phyloP scores from a whole-genome alignment of 805 yeast species.

The Wickerhamomyces rabaulensis region DNA sequence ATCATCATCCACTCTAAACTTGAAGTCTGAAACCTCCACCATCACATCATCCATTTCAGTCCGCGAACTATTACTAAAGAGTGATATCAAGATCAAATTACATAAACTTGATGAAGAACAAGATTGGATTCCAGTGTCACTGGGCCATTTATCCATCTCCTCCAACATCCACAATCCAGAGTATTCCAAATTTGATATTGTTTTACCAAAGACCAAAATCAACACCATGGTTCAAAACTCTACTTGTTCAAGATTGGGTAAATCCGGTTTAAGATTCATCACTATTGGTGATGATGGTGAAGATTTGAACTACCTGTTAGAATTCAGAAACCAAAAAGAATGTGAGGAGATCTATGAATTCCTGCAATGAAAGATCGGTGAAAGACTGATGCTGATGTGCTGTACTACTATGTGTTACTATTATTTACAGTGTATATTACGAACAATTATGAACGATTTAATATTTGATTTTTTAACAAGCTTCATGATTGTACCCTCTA shows the following conservation, averaged over 20 bases:
- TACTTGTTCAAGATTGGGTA: conserved; percentile 17
- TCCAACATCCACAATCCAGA: conserved; percentile 18
- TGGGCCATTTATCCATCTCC: conserved; percentile 17
- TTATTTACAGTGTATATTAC: background rate
- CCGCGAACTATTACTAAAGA: conserved; percentile 15
- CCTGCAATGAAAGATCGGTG: conserved; percentile 3
- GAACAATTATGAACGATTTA: background rate
- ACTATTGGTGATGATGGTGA: conserved; percentile 16
- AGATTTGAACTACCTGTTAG: conserved; percentile 17
- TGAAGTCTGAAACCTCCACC: conserved; percentile 4
- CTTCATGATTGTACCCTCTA: background rate
- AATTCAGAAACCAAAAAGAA: conserved; percentile 17
- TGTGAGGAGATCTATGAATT: conserved; percentile 18
- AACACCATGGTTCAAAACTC: conserved; percentile 13
- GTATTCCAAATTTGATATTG: conserved; percentile 15
- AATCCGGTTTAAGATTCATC: conserved; percentile 18
- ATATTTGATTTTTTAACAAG: background rate
- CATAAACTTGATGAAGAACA: conserved; percentile 19
- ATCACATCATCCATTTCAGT: conserved; percentile 2
- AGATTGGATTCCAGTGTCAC: conserved; percentile 23
- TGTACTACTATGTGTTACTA: background rate
- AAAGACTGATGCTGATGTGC: background rate
- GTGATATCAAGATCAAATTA: conserved; percentile 17
- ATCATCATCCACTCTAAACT: conserved; percentile 13
- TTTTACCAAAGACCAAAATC: conserved; percentile 2